phyloP scores from a whole-genome alignment of 2,329 filamentous ascomycete species.

The Fusarium sp. region DNA sequence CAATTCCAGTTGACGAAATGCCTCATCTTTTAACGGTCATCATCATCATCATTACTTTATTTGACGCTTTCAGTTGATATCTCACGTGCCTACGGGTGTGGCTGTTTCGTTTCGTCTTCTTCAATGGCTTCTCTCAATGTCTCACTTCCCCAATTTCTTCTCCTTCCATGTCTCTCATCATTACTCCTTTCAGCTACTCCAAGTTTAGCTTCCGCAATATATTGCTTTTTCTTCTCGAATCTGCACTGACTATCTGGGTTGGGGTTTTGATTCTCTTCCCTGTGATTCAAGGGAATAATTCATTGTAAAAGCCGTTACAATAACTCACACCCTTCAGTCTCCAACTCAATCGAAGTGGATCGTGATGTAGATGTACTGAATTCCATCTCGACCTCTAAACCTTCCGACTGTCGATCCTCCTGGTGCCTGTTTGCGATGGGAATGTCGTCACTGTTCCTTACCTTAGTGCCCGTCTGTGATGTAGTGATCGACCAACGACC shows the following conservation, averaged over 20 bases:
- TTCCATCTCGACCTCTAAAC: constrained; percentile 13
- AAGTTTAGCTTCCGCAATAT: constrained; percentile 22
- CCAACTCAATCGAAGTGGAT: not conserved
- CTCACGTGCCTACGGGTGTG: constrained; percentile 10
- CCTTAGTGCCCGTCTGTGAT: constrained; percentile 16
- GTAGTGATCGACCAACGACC: constrained; percentile 12
- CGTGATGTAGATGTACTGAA: constrained; percentile 21
- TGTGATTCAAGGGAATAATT: not conserved
- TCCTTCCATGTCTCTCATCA: constrained; percentile 22
- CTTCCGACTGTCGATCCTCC: constrained; percentile 13
- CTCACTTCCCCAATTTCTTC: constrained; percentile 30
- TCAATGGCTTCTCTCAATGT: constrained; percentile 29
- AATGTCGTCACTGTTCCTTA: constrained; percentile 28
- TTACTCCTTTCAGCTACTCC: constrained; percentile 21
- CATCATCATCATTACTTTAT: not conserved
- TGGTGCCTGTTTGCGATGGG: constrained; percentile 16
- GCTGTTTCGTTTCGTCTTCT: constrained; percentile 15
- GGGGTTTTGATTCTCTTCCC: constrained; percentile 5
- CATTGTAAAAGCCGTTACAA: not conserved
- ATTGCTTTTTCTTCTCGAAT: constrained; percentile 11
- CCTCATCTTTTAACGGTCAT: not conserved
- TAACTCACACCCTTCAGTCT: constrained; percentile 4
- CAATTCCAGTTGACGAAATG: not conserved
- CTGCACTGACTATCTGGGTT: constrained; percentile 11
- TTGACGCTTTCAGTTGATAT: not conserved